These are phyloP conservation scores for Biancaea sappan DNA, from an alignment of 306 rosid genomes.

Conservation along the genomic window DNA sequence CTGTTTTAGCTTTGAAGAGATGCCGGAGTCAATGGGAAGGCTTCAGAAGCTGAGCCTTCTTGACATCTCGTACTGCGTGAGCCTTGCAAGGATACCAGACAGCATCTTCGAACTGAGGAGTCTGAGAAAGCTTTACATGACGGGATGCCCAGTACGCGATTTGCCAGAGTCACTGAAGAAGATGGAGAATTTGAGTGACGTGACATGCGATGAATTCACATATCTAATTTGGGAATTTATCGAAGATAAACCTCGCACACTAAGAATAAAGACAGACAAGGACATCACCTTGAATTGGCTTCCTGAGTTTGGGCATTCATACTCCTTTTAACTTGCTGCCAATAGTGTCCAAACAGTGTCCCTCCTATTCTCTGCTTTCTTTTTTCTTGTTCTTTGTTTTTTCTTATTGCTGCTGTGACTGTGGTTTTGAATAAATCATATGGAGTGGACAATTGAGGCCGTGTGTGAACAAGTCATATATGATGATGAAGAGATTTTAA, in stretches of 20 bases:
- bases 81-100: background rate
- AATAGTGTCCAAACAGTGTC: too few species aligned
- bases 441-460: too few species aligned
- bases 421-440: too few species aligned
- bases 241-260: accelerated
- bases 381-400: too few species aligned
- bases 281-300: background rate
- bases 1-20: background rate
- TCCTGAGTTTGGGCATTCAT: background rate
- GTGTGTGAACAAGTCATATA: too few species aligned
- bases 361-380: too few species aligned
- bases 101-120: background rate
- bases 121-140: background rate
- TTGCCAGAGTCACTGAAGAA: background rate
- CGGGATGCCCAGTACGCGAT: background rate
- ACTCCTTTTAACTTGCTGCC: background rate
- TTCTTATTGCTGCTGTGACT: too few species aligned
- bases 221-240: background rate
- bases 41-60: background rate
- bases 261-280: background rate
- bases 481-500: too few species aligned
- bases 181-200: background rate
- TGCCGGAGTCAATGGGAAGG: background rate
- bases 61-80: background rate
- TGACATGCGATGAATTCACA: background rate